Percentiles rank a stretch among this genome's conserved stretches.
Conservation (phyloP, 208 protist genomes). For the Jaenimonas drosophilae region DNA sequence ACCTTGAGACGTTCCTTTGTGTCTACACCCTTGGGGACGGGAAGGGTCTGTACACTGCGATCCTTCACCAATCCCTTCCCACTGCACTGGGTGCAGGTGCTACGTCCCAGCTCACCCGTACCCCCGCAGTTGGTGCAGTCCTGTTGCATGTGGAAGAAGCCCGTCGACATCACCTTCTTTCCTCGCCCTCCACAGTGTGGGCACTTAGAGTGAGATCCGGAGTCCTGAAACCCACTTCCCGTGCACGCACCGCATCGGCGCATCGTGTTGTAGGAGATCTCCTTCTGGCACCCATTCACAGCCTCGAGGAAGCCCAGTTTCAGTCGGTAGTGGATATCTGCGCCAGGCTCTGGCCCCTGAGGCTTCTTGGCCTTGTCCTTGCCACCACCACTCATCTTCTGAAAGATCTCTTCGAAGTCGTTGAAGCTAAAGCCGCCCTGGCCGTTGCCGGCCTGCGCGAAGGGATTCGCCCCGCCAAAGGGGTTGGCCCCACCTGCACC, state of each 20-base stretch:
- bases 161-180: constrained; percentile 87
- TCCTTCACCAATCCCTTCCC: constrained; percentile 87
- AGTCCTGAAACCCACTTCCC: constrained; percentile 76
- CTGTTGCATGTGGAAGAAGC: constrained; percentile 90
- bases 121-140: constrained; percentile 86
- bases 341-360: constrained; percentile 75
- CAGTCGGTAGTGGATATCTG: constrained; percentile 84
- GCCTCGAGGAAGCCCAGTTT: constrained; percentile 72
- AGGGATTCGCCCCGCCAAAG: constrained; percentile 15
- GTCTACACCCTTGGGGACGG: constrained; percentile 82
- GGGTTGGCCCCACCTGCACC: constrained; percentile 32
- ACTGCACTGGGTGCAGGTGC: constrained; percentile 73
- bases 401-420: constrained; percentile 86
- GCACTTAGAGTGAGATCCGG: constrained; percentile 63
- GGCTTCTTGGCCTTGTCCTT: constrained; percentile 81
- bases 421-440: constrained; percentile 69
- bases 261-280: constrained; percentile 88
- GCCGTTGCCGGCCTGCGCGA: constrained; percentile 7
- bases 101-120: constrained; percentile 67
- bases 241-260: constrained; percentile 72
- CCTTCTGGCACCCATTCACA: constrained; percentile 78
- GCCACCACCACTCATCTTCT: constrained; percentile 74
- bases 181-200: constrained; percentile 77
- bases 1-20: constrained; percentile 87
- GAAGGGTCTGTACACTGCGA: constrained; percentile 76